Evolutionary conservation across 1,139 yeast genomes (phyloP).

Genomic region (Candida sojae): DNA sequence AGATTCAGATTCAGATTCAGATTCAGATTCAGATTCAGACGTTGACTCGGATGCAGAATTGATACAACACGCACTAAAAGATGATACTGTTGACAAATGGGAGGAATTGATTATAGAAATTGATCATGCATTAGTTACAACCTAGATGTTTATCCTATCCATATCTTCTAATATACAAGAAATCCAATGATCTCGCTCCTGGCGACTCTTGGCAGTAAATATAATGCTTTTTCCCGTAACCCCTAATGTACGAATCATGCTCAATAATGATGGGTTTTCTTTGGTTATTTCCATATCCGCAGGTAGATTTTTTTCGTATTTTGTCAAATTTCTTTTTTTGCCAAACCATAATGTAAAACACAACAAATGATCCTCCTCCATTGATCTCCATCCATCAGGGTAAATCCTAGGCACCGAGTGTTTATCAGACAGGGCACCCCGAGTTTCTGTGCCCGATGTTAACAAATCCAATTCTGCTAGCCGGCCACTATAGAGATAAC

Average conservation of each 20-base stretch:
- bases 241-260: conserved; percentile 57
- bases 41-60: conserved; percentile 13
- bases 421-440: conserved; percentile 53
- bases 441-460: conserved; percentile 45
- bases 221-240: conserved; percentile 68
- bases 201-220: conserved; percentile 79
- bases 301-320: conserved; percentile 6
- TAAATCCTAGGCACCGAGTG: conserved; percentile 69
- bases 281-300: conserved; percentile 1
- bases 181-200: conserved; percentile 86
- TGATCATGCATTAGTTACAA: conserved; percentile 8
- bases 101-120: conserved; percentile 9
- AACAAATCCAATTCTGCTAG: conserved; percentile 60
- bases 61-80: conserved; percentile 7
- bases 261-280: conserved; percentile 37
- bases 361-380: conserved; percentile 70
- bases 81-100: conserved; percentile 4
- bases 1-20: conserved; percentile 6
- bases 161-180: conserved; percentile 61
- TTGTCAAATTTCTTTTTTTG: conserved; percentile 47
- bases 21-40: conserved; percentile 7
- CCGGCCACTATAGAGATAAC: conserved; percentile 77
- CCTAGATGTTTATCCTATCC: conserved; percentile 41
- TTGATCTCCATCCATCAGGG: conserved; percentile 80
- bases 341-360: conserved; percentile 89